Conservation (phyloP, 805 yeast genomes). For the Metschnikowia koreensis region DNA sequence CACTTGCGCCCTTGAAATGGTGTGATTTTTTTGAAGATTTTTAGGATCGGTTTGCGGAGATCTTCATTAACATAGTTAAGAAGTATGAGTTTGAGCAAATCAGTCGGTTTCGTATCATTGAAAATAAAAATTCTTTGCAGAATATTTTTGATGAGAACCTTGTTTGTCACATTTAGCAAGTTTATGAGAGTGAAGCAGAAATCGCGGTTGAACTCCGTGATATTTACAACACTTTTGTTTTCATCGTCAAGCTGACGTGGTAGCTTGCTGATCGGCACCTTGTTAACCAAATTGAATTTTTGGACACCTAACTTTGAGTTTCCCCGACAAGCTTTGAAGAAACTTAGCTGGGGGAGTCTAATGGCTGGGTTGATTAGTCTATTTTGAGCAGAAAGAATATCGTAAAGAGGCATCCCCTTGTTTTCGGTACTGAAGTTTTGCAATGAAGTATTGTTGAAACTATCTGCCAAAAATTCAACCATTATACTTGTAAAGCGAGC, state of each 20-base stretch:
- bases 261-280: slow-evolving; percentile 26
- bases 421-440: slow-evolving; percentile 22
- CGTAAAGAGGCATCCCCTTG: slow-evolving; percentile 28
- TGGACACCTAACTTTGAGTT: slow-evolving; percentile 1
- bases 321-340: slow-evolving; percentile 37
- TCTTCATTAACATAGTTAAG: slow-evolving; percentile 57
- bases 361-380: slow-evolving; percentile 40
- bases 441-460: slow-evolving; percentile 36
- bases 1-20: slow-evolving; percentile 94
- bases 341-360: slow-evolving; percentile 30
- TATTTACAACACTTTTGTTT: slow-evolving; percentile 27
- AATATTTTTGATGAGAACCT: slow-evolving; percentile 56
- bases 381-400: slow-evolving; percentile 35
- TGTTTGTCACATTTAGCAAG: slow-evolving; percentile 54
- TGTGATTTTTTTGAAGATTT: slow-evolving; percentile 71
- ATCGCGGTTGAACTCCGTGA: slow-evolving; percentile 34
- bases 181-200: slow-evolving; percentile 51
- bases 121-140: slow-evolving; percentile 70
- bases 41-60: slow-evolving; percentile 67
- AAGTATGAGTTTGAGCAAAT: slow-evolving; percentile 54
- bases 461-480: slow-evolving; percentile 32
- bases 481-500: slow-evolving; percentile 48
- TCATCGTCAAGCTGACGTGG: slow-evolving; percentile 26
- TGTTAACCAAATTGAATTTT: slow-evolving; percentile 30
- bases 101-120: slow-evolving; percentile 63